A percentile compares a stretch with the other conserved stretches of the same genome.
These are phyloP conservation scores for Copromyces sp. DNA, from an alignment of 495 filamentous ascomycete genomes.

Conservation along the genomic window DNA sequence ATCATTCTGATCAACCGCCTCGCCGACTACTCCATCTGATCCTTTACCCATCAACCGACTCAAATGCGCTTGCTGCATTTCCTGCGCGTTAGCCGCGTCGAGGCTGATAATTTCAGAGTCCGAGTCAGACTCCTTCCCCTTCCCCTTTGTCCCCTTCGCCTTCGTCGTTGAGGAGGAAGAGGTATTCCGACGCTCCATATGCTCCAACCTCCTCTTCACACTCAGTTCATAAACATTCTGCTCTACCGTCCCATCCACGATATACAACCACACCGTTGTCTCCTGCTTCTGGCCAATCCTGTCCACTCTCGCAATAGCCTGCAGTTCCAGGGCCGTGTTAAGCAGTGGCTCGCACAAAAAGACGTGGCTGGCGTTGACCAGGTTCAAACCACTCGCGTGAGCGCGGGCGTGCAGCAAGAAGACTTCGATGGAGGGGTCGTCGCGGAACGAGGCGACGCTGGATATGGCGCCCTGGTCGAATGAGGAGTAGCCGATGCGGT, in stretches of 20 bases:
- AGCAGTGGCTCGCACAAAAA: conserved; percentile 90
- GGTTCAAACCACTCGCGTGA: conserved; percentile 77
- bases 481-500: conserved; percentile 59
- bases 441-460: conserved; percentile 64
- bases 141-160: conserved; percentile 20
- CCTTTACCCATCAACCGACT: conserved; percentile 54
- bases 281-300: conserved; percentile 80
- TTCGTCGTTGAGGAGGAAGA: not conserved
- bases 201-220: conserved; percentile 62
- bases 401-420: conserved; percentile 84
- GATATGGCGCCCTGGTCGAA: conserved; percentile 42
- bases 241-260: conserved; percentile 80
- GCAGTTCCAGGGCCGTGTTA: conserved; percentile 85
- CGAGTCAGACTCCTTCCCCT: conserved; percentile 35
- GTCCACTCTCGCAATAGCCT: conserved; percentile 89
- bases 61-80: conserved; percentile 62
- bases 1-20: conserved; percentile 69
- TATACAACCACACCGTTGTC: conserved; percentile 93
- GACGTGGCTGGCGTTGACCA: conserved; percentile 88
- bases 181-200: conserved; percentile 45
- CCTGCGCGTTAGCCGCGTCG: conserved; percentile 71
- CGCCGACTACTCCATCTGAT: conserved; percentile 55
- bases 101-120: conserved; percentile 29
- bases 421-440: conserved; percentile 65
- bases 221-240: conserved; percentile 81